Evolutionary conservation across 2,329 filamentous ascomycete genomes (phyloP).

Genomic region (Botrytis pseudocinerea): DNA sequence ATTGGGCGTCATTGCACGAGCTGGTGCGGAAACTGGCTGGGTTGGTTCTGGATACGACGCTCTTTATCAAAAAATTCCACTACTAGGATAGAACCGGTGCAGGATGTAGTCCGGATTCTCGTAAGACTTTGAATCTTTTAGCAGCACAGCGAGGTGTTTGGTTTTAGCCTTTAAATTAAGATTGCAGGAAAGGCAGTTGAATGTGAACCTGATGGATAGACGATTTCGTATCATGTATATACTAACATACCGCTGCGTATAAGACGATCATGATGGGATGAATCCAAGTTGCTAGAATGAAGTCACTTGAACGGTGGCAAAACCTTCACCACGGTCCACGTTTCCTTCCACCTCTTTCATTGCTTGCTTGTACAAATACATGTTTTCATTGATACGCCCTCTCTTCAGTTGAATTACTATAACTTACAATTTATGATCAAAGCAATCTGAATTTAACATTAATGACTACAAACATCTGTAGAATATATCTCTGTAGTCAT

Average conservation of each 20-base stretch:
- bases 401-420: background rate
- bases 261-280: background rate
- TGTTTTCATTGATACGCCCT: background rate
- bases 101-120: background rate
- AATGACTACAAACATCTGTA: background rate
- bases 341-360: background rate
- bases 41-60: constrained; percentile 77
- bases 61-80: constrained; percentile 62
- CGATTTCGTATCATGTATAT: constrained; percentile 3
- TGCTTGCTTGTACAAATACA: too few relatives aligned
- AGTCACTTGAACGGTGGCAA: background rate
- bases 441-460: too few relatives aligned
- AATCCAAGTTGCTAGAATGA: background rate
- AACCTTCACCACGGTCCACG: background rate
- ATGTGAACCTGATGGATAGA: background rate
- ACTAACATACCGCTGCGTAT: constrained; percentile 2
- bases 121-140: background rate
- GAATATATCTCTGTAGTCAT: background rate
- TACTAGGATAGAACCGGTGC: constrained; percentile 46
- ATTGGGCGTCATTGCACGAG: constrained; percentile 73
- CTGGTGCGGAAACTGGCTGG: constrained; percentile 72
- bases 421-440: background rate
- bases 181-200: background rate
- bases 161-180: background rate
- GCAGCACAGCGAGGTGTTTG: constrained; percentile 14